Evolutionary conservation across 345 rosid species (phyloP).

Genomic region (Eucalyptus fibrosa): DNA sequence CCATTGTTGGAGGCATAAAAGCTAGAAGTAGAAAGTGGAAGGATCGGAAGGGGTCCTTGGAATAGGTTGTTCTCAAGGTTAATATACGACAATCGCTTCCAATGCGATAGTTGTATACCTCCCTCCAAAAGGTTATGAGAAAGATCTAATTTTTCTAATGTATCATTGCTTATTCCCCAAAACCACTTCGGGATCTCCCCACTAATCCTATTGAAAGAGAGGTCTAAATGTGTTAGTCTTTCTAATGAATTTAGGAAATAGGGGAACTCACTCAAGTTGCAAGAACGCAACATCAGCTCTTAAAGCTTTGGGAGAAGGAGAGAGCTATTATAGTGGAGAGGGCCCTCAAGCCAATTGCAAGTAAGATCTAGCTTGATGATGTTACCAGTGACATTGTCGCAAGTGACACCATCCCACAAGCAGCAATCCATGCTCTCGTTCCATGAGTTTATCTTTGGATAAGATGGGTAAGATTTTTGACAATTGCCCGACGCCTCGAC

Average conservation of each 20-base stretch:
- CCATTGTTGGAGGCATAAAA: not conserved
- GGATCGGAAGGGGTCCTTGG: accelerated
- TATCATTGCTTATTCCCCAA: not conserved
- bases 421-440: accelerated
- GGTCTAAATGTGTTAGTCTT: not conserved
- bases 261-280: not conserved
- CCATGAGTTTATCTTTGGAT: not conserved
- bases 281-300: accelerated
- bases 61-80: not conserved
- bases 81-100: not conserved
- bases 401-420: not conserved
- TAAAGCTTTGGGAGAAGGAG: not conserved
- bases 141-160: not conserved
- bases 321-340: not conserved
- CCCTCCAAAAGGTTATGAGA: not conserved
- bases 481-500: accelerated
- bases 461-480: no score
- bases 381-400: not conserved
- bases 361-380: not conserved
- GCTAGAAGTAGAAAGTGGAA: not conserved
- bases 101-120: not conserved
- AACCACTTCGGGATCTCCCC: not conserved
- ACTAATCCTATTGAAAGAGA: not conserved
- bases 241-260: not conserved
- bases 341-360: accelerated